Percentiles rank a stretch among this genome's conserved stretches.
Evolutionary conservation across 2,329 filamentous ascomycete species (phyloP).

Genomic region (Claviceps capensis): DNA sequence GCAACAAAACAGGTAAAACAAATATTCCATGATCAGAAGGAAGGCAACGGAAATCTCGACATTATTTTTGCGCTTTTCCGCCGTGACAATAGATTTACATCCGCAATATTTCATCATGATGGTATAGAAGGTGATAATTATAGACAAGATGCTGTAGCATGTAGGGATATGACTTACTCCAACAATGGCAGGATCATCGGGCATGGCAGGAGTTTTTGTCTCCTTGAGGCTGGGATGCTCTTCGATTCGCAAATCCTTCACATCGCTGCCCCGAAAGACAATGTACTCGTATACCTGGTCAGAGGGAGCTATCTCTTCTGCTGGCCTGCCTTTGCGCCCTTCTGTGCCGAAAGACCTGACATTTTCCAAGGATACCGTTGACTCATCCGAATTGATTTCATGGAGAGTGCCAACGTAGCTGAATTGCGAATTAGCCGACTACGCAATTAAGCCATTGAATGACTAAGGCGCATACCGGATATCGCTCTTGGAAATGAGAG

Average conservation of each 20-base stretch:
- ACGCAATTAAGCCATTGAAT: conserved; percentile 1
- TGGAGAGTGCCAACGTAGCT: conserved; percentile 94
- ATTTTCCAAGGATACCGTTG: conserved; percentile 93
- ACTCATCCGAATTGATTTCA: conserved; percentile 95
- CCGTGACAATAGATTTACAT: conserved; percentile 75
- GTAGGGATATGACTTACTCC: conserved; percentile 56
- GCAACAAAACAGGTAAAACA: conserved; percentile 5
- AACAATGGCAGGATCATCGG: conserved; percentile 91
- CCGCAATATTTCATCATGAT: conserved; percentile 90
- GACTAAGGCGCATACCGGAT: conserved; percentile 56
- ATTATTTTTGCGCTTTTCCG: conserved; percentile 89
- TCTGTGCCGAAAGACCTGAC: conserved; percentile 91
- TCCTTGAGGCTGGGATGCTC: conserved; percentile 64
- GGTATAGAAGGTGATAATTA: conserved; percentile 15
- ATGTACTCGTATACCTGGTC: conserved; percentile 96
- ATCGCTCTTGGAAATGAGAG: conserved; percentile 92
- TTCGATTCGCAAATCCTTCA: conserved; percentile 93
- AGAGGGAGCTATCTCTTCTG: conserved; percentile 71
- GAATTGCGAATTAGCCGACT: conserved; percentile 20
- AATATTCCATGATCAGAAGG: conserved; percentile 63
- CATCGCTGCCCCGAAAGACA: conserved; percentile 93
- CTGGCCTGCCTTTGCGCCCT: conserved; percentile 63
- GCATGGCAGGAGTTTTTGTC: conserved; percentile 62
- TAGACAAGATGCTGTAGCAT: not conserved
- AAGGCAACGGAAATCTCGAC: conserved; percentile 99